Base-by-base conservation (phyloP, 352 stramenopile genomes). In the Globisporangium sylvaticum region DNA sequence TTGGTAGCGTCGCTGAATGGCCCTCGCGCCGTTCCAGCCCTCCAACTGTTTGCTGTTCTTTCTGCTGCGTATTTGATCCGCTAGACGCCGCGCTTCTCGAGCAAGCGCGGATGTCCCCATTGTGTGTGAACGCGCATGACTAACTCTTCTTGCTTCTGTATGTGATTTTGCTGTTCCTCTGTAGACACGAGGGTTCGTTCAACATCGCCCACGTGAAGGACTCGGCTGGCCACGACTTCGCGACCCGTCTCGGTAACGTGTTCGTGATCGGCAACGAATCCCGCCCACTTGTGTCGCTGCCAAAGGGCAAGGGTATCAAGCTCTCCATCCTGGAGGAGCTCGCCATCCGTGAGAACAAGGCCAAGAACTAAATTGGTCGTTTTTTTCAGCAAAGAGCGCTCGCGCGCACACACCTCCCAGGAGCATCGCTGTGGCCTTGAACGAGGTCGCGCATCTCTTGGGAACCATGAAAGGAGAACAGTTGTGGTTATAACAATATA, bases 181-280 rank as follows among this genome's bases (percentile, higher is more conserved):
- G 42, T 69, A 97, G 94, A 80, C 98, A 99, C 88, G 91, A 98
- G 72, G 97, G 97, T 83, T 99, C 95, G 66, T 99, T 99, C 89
- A 97, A 98, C 77, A 99, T 99, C 88, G 95, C 98, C 58, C 98
- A 98, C 80, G 85, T 99, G 55, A 98, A 98, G 88, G 98, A 99
- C 86, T 91, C 95, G 75, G 94, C 96, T 73, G 97, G 97, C 70
- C 83, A 99, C 85, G 83, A 92, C 61, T 99, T 99, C 78, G 97
- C 97, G 72, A 99, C 98, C 31, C 94, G 98, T 79, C 88, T 98
- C 54, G 79, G 81, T 64, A 99, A 99, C 84, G 93, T 99, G 67
- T 99, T 99, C 75, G 88, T 97, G 37, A 98, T 99, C 77, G 97
- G 97, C 80, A 90, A 90, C 74, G 87, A 93, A 65, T 88, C 93